Percentiles rank a stretch among this genome's conserved stretches.
Conservation (phyloP, 2,329 filamentous ascomycete genomes). For the Tolypocladium endophyticum region DNA sequence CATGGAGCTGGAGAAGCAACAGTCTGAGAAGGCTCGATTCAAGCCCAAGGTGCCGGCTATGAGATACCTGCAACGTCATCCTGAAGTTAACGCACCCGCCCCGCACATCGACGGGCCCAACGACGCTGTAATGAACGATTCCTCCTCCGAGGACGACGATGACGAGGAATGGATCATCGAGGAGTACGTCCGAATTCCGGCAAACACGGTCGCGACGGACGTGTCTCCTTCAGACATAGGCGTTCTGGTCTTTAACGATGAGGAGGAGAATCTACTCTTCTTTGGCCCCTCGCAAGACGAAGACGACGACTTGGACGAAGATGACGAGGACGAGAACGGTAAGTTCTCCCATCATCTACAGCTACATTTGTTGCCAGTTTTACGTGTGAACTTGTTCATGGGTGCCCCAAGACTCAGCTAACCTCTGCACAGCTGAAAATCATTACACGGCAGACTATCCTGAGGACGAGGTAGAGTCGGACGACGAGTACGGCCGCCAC, state of each 20-base stretch:
- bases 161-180: conserved; percentile 54
- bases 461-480: conserved; percentile 65
- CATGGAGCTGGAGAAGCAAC: conserved; percentile 30
- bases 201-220: conserved; percentile 34
- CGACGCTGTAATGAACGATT: conserved; percentile 27
- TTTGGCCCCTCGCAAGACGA: conserved; percentile 50
- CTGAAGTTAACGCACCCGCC: conserved; percentile 19
- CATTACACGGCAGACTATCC: conserved; percentile 74
- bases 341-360: conserved; percentile 8
- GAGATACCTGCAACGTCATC: conserved; percentile 46
- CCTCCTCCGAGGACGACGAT: conserved; percentile 32
- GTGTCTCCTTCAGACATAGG: conserved; percentile 42
- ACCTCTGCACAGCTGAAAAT: conserved; percentile 49
- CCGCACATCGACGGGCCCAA: background rate
- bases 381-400: background rate
- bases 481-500: conserved; percentile 42
- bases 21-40: conserved; percentile 28
- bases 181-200: conserved; percentile 52
- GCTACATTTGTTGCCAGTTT: conserved; percentile 1
- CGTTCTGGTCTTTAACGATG: conserved; percentile 44
- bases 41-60: conserved; percentile 45
- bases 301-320: conserved; percentile 46
- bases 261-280: conserved; percentile 50
- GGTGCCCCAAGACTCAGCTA: background rate
- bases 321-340: conserved; percentile 59